phyloP scores from a whole-genome alignment of 305 asterid genomes.

The Lippia alba region DNA sequence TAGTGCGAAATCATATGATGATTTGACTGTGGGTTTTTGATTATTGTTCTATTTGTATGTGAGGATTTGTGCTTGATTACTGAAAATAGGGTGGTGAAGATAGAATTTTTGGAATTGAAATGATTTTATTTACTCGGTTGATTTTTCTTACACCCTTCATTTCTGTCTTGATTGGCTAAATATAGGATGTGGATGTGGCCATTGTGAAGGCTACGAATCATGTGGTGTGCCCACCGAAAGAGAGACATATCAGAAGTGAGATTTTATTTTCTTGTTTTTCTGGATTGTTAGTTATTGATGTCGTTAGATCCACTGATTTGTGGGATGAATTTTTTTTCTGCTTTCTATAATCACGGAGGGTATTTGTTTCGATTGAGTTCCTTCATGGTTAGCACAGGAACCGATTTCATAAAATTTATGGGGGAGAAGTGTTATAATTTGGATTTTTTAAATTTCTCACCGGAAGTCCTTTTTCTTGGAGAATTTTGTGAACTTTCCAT shows the following conservation, averaged over 20 bases:
- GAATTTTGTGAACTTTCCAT: slow-evolving; percentile 8
- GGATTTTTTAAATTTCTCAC: slow-evolving; percentile 8
- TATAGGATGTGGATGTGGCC: slow-evolving; percentile 97
- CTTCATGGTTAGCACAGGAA: slow-evolving; percentile 15
- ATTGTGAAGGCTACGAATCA: slow-evolving; percentile 98
- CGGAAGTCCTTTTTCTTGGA: not conserved
- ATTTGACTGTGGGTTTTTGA: slow-evolving; percentile 21
- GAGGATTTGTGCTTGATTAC: slow-evolving; percentile 11
- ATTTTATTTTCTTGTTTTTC: slow-evolving; percentile 20
- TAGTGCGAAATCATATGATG: not conserved
- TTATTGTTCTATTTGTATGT: not conserved
- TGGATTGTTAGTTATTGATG: slow-evolving; percentile 25
- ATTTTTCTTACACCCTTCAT: slow-evolving; percentile 20
- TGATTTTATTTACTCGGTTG: slow-evolving; percentile 22
- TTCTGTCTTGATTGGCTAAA: slow-evolving; percentile 30
- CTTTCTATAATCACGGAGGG: slow-evolving; percentile 27
- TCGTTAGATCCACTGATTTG: slow-evolving; percentile 45
- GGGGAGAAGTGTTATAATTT: too few relatives aligned
- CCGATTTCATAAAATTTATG: too few relatives aligned
- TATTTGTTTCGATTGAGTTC: slow-evolving; percentile 20
- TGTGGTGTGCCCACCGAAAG: slow-evolving; percentile 94
- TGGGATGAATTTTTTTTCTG: slow-evolving; percentile 22
- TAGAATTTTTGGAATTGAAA: too few relatives aligned
- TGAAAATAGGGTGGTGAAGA: slow-evolving; percentile 3
- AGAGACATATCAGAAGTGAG: slow-evolving; percentile 90